Evolutionary conservation across 768 basidiomycete species (phyloP).

Genomic region (Trametopsis cervina): DNA sequence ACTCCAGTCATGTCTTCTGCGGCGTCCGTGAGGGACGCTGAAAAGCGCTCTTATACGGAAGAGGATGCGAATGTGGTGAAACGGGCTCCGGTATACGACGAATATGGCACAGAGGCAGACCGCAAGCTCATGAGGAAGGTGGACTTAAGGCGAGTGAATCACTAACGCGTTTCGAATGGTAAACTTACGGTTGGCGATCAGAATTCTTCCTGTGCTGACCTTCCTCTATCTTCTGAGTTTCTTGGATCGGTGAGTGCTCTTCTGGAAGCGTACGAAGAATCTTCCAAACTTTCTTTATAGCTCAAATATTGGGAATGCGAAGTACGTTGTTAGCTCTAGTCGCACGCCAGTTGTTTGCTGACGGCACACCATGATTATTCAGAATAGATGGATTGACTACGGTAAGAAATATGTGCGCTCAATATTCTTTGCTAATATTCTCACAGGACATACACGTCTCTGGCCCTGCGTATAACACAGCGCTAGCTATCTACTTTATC

Average conservation of each 20-base stretch:
- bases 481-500: slow-evolving; percentile 53
- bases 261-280: background rate
- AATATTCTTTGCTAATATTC: background rate
- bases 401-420: background rate
- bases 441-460: slow-evolving; percentile 44
- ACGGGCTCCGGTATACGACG: background rate
- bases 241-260: slow-evolving; percentile 28
- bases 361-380: background rate
- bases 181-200: slow-evolving; percentile 3
- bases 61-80: no score
- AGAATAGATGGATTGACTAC: background rate
- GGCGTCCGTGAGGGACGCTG: no score
- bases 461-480: slow-evolving; percentile 47
- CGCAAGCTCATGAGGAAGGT: background rate
- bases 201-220: slow-evolving; percentile 34
- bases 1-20: no score
- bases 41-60: no score
- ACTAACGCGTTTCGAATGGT: background rate
- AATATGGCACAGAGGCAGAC: background rate
- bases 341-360: background rate
- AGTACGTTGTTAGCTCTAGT: background rate
- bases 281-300: background rate
- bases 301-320: background rate
- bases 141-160: background rate
- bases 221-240: slow-evolving; percentile 35